These are phyloP conservation scores for Marchantia paleacea DNA, from an alignment of 225 moss, liverwort and hornwort genomes.

Conservation along the genomic window DNA sequence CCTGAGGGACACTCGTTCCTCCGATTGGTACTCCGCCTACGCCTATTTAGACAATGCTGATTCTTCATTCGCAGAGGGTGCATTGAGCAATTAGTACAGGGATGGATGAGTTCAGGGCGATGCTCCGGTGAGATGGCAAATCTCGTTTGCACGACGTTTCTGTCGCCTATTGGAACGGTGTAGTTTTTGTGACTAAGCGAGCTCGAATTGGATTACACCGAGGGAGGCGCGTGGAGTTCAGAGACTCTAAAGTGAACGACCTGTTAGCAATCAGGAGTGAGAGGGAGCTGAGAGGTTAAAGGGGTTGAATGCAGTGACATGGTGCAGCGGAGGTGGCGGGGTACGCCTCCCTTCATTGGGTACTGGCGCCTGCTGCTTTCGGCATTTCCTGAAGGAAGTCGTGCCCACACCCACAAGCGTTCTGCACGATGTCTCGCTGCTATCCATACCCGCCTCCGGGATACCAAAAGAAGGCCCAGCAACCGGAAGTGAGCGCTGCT, in stretches of 20 bases:
- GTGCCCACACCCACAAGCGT: slow-evolving; percentile 57
- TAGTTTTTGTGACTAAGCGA: slow-evolving; percentile 7
- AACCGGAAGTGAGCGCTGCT: slow-evolving; percentile 70
- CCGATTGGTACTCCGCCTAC: neutral
- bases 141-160: slow-evolving; percentile 8
- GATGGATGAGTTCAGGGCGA: slow-evolving; percentile 3
- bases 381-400: slow-evolving; percentile 54
- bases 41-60: neutral
- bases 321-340: slow-evolving; percentile 99
- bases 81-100: slow-evolving; percentile 5
- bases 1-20: neutral
- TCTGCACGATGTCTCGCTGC: slow-evolving; percentile 98
- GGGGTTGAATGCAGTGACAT: slow-evolving; percentile 99
- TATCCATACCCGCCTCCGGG: slow-evolving; percentile 99
- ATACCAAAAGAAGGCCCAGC: slow-evolving; percentile 98
- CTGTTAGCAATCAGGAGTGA: slow-evolving; percentile 20
- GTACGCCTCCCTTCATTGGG: slow-evolving; percentile 99
- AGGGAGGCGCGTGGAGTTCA: neutral
- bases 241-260: slow-evolving; percentile 2
- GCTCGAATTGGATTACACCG: slow-evolving; percentile 1
- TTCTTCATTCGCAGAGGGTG: neutral
- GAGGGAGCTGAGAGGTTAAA: slow-evolving; percentile 37
- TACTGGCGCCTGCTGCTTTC: slow-evolving; percentile 71
- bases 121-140: slow-evolving; percentile 27
- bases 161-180: slow-evolving; percentile 27